Evolutionary conservation across 139 green algal species (phyloP).

Genomic region (Coccomyxa sp.): DNA sequence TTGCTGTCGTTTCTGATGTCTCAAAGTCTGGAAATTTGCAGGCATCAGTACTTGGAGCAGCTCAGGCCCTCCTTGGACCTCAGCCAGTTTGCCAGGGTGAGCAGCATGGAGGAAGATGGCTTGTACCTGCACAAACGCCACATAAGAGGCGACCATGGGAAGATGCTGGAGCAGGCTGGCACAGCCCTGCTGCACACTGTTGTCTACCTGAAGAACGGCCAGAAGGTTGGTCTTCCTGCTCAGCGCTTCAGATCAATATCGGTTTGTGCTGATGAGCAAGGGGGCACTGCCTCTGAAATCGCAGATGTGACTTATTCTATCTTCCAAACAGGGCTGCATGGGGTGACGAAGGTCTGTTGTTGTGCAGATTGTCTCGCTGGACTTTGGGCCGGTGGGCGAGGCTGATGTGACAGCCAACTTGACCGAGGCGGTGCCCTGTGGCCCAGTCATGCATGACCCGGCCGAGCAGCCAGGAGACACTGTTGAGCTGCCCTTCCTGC

Average conservation of each 20-base stretch:
- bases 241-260: no score
- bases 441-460: slow-evolving; percentile 8
- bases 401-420: slow-evolving; percentile 24
- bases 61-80: neutral
- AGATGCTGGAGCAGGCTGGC: slow-evolving; percentile 14
- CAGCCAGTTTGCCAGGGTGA: neutral
- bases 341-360: neutral
- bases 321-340: no score
- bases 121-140: slow-evolving; percentile 27
- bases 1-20: no score
- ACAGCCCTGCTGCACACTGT: slow-evolving; percentile 20
- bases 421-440: slow-evolving; percentile 1
- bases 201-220: slow-evolving; percentile 11
- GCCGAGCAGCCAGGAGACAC: neutral
- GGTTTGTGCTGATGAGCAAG: no score
- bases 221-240: neutral
- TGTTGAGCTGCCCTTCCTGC: neutral
- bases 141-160: slow-evolving; percentile 1
- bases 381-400: slow-evolving; percentile 16
- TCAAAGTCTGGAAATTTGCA: neutral
- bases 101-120: slow-evolving; percentile 14
- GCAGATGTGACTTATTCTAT: no score
- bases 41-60: neutral
- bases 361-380: slow-evolving; percentile 8
- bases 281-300: no score